A percentile compares a stretch with the other conserved stretches of the same genome.
phyloP scores from a whole-genome alignment of 345 rosid species.

The Populus davidiana region DNA sequence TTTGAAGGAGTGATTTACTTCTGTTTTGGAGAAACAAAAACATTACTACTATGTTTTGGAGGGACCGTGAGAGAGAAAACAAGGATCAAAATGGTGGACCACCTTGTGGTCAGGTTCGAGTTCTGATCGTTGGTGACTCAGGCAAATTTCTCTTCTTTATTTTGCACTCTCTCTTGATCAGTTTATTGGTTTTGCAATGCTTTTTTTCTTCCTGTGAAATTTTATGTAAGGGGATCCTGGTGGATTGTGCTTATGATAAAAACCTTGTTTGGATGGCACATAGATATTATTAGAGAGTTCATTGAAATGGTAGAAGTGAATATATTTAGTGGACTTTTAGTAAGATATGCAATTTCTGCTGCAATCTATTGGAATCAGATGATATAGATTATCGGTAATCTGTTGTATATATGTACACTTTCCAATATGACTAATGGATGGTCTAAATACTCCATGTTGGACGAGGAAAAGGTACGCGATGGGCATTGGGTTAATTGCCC shows the following conservation, averaged over 20 bases:
- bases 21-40: conserved; percentile 5
- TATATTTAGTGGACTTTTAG: neutral
- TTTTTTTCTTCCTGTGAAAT: neutral
- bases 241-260: neutral
- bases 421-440: neutral
- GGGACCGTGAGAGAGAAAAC: conserved; percentile 82
- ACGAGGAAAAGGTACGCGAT: neutral
- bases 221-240: neutral
- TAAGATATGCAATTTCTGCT: neutral
- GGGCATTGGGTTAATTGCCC: neutral
- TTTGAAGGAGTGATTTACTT: neutral
- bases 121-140: conserved; percentile 94
- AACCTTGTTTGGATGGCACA: neutral
- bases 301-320: neutral
- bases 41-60: conserved; percentile 70
- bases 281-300: neutral
- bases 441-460: neutral
- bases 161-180: neutral
- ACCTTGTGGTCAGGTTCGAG: conserved; percentile 94
- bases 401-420: neutral
- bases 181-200: neutral
- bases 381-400: neutral
- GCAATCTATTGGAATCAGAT: neutral
- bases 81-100: conserved; percentile 75
- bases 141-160: conserved; percentile 39